These are phyloP conservation scores for Mycena epipterygia DNA, from an alignment of 768 basidiomycete species.

Conservation along the genomic window DNA sequence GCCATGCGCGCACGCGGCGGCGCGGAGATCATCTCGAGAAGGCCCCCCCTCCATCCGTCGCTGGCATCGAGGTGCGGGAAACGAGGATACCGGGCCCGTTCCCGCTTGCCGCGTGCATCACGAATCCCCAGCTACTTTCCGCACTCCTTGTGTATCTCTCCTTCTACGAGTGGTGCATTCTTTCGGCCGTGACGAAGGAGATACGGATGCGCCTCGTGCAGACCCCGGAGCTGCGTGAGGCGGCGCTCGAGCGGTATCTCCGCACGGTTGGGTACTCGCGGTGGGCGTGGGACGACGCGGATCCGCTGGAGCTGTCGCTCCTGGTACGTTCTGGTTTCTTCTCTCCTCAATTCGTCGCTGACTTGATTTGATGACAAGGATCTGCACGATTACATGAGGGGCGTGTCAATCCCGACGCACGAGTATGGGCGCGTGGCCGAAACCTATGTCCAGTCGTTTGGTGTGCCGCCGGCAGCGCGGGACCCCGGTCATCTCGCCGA, in stretches of 20 bases:
- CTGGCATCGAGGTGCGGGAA: slow-evolving; percentile 40
- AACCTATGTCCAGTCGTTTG: slow-evolving; percentile 67
- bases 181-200: slow-evolving; percentile 70
- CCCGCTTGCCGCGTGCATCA: slow-evolving; percentile 70
- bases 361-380: slow-evolving; percentile 62
- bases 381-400: slow-evolving; percentile 83
- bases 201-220: slow-evolving; percentile 65
- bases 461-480: slow-evolving; percentile 56
- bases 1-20: slow-evolving; percentile 53
- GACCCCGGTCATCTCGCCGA: slow-evolving; percentile 57
- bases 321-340: slow-evolving; percentile 59
- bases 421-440: slow-evolving; percentile 75
- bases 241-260: slow-evolving; percentile 77
- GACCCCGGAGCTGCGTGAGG: slow-evolving; percentile 67
- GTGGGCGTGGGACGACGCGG: slow-evolving; percentile 73
- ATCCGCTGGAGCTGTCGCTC: slow-evolving; percentile 74
- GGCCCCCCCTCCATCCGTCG: slow-evolving; percentile 49
- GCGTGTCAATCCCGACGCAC: slow-evolving; percentile 81
- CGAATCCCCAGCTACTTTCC: slow-evolving; percentile 65
- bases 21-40: slow-evolving; percentile 58
- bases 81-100: slow-evolving; percentile 53
- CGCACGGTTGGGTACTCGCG: slow-evolving; percentile 78
- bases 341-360: neutral
- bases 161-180: slow-evolving; percentile 80
- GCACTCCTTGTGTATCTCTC: slow-evolving; percentile 70